A percentile compares a stretch with the other conserved stretches of the same genome.
phyloP scores from a whole-genome alignment of 495 filamentous ascomycete genomes.

The Mytilinidion resinicola region DNA sequence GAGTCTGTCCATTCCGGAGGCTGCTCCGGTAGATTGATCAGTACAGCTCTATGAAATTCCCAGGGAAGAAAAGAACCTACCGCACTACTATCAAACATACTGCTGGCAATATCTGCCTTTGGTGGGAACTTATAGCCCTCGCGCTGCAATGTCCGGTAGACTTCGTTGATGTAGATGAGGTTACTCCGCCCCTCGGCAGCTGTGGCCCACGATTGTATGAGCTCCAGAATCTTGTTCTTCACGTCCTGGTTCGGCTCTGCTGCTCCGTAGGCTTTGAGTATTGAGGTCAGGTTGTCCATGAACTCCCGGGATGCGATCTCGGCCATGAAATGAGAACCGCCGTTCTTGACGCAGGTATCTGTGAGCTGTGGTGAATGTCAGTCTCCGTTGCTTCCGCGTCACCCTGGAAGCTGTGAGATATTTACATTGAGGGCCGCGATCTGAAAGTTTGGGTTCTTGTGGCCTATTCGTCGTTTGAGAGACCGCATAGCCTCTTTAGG shows the following conservation, averaged over 20 bases:
- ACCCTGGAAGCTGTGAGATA: background rate
- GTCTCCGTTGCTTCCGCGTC: background rate
- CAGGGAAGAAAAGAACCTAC: conserved; percentile 49
- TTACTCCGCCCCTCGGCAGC: conserved; percentile 82
- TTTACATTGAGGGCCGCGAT: conserved; percentile 82
- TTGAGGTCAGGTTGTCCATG: conserved; percentile 90
- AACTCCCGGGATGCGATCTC: conserved; percentile 97
- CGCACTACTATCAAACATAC: conserved; percentile 93
- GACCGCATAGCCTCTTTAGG: conserved; percentile 97
- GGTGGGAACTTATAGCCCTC: conserved; percentile 91
- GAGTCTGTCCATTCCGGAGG: conserved; percentile 97
- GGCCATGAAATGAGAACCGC: conserved; percentile 87
- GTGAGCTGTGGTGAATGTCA: conserved; percentile 56
- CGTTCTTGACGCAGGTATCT: conserved; percentile 98
- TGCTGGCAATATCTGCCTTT: conserved; percentile 76
- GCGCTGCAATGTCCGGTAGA: conserved; percentile 69
- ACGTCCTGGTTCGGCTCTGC: conserved; percentile 78
- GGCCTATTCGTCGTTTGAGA: conserved; percentile 85
- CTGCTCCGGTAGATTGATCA: conserved; percentile 40
- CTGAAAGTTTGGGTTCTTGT: conserved; percentile 95
- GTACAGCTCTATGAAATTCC: conserved; percentile 3
- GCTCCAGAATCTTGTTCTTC: conserved; percentile 79
- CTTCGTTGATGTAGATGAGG: conserved; percentile 77
- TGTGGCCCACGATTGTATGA: conserved; percentile 89
- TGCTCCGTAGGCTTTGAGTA: conserved; percentile 72